Base-by-base conservation (phyloP, 2,329 filamentous ascomycete genomes). In the Aspergillus fijiensis region DNA sequence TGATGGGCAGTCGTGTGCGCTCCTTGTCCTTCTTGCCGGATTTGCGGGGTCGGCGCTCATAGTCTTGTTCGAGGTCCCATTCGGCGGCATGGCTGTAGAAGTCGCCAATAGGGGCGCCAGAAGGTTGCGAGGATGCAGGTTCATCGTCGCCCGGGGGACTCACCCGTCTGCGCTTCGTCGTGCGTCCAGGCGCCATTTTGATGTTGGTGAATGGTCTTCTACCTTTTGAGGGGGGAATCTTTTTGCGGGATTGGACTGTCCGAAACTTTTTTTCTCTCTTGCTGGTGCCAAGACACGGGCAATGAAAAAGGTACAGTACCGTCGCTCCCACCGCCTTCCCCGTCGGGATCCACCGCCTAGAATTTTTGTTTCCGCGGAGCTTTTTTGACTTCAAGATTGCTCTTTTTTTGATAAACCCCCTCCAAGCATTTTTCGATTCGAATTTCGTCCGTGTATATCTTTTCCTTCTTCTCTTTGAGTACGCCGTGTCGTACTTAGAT, bases 1-100 rank as follows among this genome's bases (percentile, higher is more conserved):
- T 96, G 65, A 97, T 92, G 0, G 93, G 93, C 39, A 99, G 81
- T 68, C 89, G 86, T 42, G 86, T 91, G 72, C 81, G 89, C 72
- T 93, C 90, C 68, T 87, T 85, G 59, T 85, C 83, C 74, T 92
- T 91, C 76, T 89, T 91, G 71, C 86, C 88, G 39, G 84, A 78
- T 74, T 95, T 95, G 68, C 91, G 85, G 51, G 90, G 87, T 67
- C 87, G 87, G 62, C 85, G 85, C 76, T 96, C 92, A 81, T 97
- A 98, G 75, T 91, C 89, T 72, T 96, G 90, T 79, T 96, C 95
- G 52, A 96, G 84, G 71, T 96, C 87, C 92, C 94, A 98, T 76
- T 87, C 88, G 60, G 90, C 83, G 5, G 90, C 91, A 70, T 86
- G 88, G 69, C 86, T 85, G 78, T 91, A 85, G 74, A 93, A 92